Conservation (phyloP, 192 early-diverging fungal genomes). For the Backusella luteola region DNA sequence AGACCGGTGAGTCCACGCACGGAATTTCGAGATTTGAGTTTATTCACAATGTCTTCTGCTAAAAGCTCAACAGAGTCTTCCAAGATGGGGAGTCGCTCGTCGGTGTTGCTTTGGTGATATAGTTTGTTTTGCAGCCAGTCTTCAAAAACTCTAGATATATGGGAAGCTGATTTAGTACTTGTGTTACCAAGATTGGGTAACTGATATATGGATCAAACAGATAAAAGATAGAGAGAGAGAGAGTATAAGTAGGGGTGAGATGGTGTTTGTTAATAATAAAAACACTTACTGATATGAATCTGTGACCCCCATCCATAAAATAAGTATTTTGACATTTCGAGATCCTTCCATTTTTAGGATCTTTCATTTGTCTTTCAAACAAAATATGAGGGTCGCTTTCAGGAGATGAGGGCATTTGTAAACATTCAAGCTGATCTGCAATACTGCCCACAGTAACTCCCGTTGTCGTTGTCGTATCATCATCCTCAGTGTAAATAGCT, state of each 20-base stretch:
- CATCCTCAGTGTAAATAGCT: conserved; percentile 8
- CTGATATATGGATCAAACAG: conserved; percentile 6
- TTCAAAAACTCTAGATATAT: conserved; percentile 35
- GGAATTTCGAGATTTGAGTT: conserved; percentile 25
- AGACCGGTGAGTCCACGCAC: conserved; percentile 27
- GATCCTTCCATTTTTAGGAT: conserved; percentile 15
- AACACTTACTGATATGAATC: conserved; percentile 39
- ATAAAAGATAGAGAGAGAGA: neutral
- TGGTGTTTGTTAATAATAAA: neutral
- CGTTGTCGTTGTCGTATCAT: conserved; percentile 6
- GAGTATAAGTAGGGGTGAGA: no score
- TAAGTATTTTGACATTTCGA: conserved; percentile 34
- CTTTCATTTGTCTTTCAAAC: conserved; percentile 19
- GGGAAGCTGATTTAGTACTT: conserved; percentile 30
- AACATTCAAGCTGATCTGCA: conserved; percentile 4
- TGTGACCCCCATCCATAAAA: conserved; percentile 36
- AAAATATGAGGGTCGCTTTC: neutral
- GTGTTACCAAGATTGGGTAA: conserved; percentile 33
- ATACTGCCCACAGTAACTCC: conserved; percentile 10
- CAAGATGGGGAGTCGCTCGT: conserved; percentile 36
- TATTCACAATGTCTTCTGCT: conserved; percentile 37
- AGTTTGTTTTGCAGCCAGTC: conserved; percentile 39
- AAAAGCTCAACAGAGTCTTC: conserved; percentile 38
- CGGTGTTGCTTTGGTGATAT: conserved; percentile 10
- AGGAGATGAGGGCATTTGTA: conserved; percentile 9